phyloP scores from a whole-genome alignment of 306 rosid genomes.

The Vigna angularis region DNA sequence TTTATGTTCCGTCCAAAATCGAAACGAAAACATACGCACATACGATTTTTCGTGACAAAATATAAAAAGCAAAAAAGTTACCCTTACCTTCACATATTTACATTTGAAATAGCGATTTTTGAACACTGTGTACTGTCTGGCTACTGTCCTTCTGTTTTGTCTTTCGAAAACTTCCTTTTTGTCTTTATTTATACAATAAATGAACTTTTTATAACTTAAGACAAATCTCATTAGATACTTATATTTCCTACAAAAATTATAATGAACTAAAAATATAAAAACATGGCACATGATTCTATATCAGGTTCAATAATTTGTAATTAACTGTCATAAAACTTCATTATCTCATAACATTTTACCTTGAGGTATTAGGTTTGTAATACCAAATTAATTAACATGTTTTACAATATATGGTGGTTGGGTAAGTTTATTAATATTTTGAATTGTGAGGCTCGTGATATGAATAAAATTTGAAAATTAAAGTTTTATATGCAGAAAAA shows the following conservation, averaged over 20 bases:
- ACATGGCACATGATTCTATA: neutral
- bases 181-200: neutral
- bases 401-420: conserved; percentile 7
- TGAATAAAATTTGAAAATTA: conserved; percentile 41
- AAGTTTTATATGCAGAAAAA: neutral
- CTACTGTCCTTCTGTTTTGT: neutral
- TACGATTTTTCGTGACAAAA: neutral
- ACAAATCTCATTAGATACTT: neutral
- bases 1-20: too few relatives aligned
- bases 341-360: neutral
- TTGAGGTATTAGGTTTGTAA: neutral
- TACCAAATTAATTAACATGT: neutral
- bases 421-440: conserved; percentile 39
- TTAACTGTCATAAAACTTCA: neutral
- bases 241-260: neutral
- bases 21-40: neutral
- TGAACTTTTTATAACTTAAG: too few relatives aligned
- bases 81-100: neutral
- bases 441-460: conserved; percentile 43
- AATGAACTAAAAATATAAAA: neutral
- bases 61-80: neutral
- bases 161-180: conserved; percentile 2
- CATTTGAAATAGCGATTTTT: neutral
- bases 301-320: neutral
- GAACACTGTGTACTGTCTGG: neutral